These are phyloP conservation scores for Pythium inflatum DNA, from an alignment of 352 stramenopile genomes.

Conservation along the genomic window DNA sequence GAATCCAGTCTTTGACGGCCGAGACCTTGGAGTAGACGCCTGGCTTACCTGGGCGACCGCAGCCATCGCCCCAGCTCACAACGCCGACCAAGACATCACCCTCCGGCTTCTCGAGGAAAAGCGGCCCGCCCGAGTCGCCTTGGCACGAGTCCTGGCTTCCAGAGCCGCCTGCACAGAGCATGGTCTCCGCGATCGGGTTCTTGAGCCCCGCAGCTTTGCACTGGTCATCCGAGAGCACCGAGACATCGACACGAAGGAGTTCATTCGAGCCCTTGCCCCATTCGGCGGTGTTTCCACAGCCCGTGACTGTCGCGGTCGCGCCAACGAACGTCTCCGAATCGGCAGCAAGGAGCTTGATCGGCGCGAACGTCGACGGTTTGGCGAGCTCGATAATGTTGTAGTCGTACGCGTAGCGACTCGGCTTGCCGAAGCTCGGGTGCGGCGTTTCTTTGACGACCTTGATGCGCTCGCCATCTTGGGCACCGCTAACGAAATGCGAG, in stretches of 20 bases:
- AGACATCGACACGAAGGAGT: background rate
- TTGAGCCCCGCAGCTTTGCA: background rate
- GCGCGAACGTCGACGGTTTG: background rate
- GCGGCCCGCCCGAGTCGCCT: conserved; percentile 1
- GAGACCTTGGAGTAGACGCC: conserved; percentile 41
- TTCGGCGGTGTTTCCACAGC: background rate
- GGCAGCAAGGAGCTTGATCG: background rate
- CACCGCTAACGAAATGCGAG: conserved; percentile 52
- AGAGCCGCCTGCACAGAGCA: background rate
- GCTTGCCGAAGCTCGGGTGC: background rate
- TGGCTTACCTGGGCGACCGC: conserved; percentile 29
- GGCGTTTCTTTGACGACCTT: background rate
- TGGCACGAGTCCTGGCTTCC: background rate
- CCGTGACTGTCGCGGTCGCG: background rate
- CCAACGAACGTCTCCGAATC: conserved; percentile 1
- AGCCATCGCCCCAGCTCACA: conserved; percentile 39
- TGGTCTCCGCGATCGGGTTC: background rate
- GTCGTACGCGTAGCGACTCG: background rate
- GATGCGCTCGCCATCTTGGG: conserved; percentile 43
- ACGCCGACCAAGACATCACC: conserved; percentile 33
- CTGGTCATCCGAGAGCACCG: background rate
- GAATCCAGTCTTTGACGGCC: conserved; percentile 16
- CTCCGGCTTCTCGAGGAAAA: background rate
- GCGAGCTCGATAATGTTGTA: background rate
- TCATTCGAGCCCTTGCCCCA: background rate